phyloP scores from a whole-genome alignment of 164 flowering plant genomes.

The Vitis rupestris region DNA sequence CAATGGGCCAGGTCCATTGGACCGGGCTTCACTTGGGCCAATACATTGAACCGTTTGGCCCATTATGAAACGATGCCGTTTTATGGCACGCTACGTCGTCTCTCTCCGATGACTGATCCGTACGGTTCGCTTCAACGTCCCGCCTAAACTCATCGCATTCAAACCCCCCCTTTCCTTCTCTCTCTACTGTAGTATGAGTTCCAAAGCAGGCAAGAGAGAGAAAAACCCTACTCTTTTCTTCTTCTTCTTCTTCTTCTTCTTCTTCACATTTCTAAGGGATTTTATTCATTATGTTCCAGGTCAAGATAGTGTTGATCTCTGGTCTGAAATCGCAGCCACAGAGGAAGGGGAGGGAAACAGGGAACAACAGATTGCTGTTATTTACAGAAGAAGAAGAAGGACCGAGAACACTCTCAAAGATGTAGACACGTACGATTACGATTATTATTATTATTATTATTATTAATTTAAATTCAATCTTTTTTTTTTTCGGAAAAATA shows the following conservation, averaged over 20 bases:
- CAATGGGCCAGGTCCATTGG: too few species aligned
- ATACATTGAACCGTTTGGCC: too few species aligned
- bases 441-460: neutral
- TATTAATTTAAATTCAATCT: neutral
- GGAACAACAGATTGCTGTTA: slow-evolving; percentile 26
- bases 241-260: neutral
- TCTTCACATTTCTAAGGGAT: neutral
- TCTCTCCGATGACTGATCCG: neutral
- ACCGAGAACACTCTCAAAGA: slow-evolving; percentile 8
- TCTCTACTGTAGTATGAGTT: neutral
- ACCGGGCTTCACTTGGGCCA: too few species aligned
- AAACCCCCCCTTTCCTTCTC: neutral
- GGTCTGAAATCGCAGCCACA: slow-evolving; percentile 46
- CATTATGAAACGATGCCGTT: too few species aligned
- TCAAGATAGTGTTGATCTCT: slow-evolving; percentile 28
- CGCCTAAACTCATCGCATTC: neutral
- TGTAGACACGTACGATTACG: slow-evolving; percentile 11
- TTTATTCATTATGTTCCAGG: slow-evolving; percentile 15
- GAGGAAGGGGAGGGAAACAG: slow-evolving; percentile 22
- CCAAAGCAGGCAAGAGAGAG: slow-evolving; percentile 2
- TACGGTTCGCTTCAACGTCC: neutral
- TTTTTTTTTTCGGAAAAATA: neutral
- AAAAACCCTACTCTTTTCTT: neutral
- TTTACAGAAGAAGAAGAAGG: slow-evolving; percentile 48
- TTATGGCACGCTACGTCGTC: neutral